Evolutionary conservation across 495 filamentous ascomycete genomes (phyloP).

Genomic region (Talaromyces adpressus): DNA sequence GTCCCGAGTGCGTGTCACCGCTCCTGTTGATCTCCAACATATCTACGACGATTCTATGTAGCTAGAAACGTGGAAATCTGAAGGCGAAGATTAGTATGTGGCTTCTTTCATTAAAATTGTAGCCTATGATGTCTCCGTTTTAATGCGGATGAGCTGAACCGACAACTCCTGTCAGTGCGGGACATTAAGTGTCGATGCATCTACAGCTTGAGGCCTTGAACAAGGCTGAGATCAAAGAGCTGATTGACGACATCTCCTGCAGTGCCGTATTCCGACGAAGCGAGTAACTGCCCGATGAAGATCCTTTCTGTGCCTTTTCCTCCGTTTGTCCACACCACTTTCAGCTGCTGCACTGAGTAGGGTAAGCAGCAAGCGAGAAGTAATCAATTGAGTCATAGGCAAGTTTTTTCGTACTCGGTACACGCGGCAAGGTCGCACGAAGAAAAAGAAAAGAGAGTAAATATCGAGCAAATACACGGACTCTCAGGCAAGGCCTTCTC

Average conservation of each 20-base stretch:
- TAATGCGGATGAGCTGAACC: not conserved
- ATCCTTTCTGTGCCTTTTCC: not conserved
- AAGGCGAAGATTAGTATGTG: not conserved
- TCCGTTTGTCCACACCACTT: not conserved
- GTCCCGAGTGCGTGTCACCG: not conserved
- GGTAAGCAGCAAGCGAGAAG: not conserved
- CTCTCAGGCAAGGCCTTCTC: not conserved
- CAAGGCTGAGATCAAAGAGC: not conserved
- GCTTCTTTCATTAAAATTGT: not conserved
- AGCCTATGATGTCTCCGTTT: not conserved
- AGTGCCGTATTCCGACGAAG: not conserved
- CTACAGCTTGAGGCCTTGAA: not conserved
- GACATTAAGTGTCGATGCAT: not conserved
- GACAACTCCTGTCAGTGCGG: not conserved
- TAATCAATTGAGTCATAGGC: not conserved
- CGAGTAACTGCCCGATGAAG: not conserved
- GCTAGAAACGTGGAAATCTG: not conserved
- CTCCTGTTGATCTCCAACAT: not conserved
- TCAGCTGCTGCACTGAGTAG: not conserved
- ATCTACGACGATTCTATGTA: not conserved
- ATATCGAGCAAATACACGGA: not conserved
- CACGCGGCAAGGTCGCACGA: not conserved
- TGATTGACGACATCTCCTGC: not conserved
- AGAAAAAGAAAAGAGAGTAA: not conserved
- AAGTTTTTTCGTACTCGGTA: not conserved